A percentile compares a stretch with the other conserved stretches of the same genome.
These are phyloP conservation scores for Leucosporidium yakuticum DNA, from an alignment of 768 basidiomycete species.

Conservation along the genomic window DNA sequence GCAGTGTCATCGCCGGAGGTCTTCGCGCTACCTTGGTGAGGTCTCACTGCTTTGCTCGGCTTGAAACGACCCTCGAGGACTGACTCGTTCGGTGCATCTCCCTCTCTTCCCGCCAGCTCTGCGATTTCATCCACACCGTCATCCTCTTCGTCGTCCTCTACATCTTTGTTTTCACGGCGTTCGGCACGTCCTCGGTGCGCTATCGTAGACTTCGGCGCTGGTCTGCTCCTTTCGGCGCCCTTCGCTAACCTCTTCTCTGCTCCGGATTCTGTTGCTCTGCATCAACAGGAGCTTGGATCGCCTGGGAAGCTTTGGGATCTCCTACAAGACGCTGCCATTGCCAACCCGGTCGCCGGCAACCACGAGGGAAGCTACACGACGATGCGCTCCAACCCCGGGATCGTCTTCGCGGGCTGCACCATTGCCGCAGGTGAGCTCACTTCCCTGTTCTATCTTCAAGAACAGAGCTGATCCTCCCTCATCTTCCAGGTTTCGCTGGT, in stretches of 20 bases:
- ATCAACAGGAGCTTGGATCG: constrained; percentile 69
- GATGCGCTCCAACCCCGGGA: constrained; percentile 51
- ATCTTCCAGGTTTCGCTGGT: not conserved
- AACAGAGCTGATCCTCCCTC: not conserved
- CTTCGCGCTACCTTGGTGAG: constrained; percentile 43
- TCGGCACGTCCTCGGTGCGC: constrained; percentile 56
- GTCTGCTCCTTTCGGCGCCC: too few species aligned
- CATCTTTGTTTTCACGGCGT: constrained; percentile 67
- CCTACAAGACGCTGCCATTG: constrained; percentile 55
- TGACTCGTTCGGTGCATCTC: not conserved
- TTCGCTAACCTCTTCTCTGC: too few species aligned
- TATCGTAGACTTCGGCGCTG: too few species aligned
- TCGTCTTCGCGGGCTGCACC: constrained; percentile 64
- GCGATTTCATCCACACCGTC: constrained; percentile 54
- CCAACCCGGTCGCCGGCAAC: constrained; percentile 67
- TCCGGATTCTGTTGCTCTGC: too few species aligned
- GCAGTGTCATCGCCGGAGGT: constrained; percentile 42
- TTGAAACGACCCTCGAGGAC: too few species aligned
- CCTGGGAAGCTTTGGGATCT: constrained; percentile 63
- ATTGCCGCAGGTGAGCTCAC: not conserved
- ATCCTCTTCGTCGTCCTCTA: constrained; percentile 84
- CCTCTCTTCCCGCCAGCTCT: not conserved
- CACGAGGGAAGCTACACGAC: constrained; percentile 66
- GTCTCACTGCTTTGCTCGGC: not conserved
- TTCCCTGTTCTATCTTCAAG: constrained; percentile 54